Conservation (phyloP, 768 basidiomycete genomes). For the Amanita inopinata region DNA sequence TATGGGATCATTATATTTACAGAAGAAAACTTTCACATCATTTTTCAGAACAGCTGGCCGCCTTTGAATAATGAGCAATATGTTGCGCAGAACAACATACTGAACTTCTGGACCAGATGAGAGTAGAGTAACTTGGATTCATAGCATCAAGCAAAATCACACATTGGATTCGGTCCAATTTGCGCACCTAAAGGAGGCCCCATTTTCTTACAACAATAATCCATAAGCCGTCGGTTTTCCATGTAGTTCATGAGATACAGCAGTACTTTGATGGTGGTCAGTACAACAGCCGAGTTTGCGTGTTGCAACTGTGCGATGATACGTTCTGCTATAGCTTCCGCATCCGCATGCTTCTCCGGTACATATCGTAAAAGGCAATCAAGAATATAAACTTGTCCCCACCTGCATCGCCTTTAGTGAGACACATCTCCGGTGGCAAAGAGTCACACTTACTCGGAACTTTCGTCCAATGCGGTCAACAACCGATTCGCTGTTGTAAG, state of each 20-base stretch:
- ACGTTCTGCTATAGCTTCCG: constrained; percentile 92
- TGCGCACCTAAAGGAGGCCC: constrained; percentile 83
- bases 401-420: constrained; percentile 49
- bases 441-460: constrained; percentile 75
- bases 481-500: constrained; percentile 81
- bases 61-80: constrained; percentile 93
- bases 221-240: constrained; percentile 78
- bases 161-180: constrained; percentile 2
- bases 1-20: constrained; percentile 99
- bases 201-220: constrained; percentile 94
- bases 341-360: constrained; percentile 81
- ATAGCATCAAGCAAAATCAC: constrained; percentile 3
- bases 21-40: constrained; percentile 98
- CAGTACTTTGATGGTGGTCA: constrained; percentile 95
- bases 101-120: constrained; percentile 98
- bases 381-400: constrained; percentile 98
- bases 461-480: constrained; percentile 85
- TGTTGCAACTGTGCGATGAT: constrained; percentile 91
- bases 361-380: constrained; percentile 91
- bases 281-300: constrained; percentile 98
- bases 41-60: constrained; percentile 88
- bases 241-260: constrained; percentile 99
- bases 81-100: constrained; percentile 95
- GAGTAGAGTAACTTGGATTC: constrained; percentile 68
- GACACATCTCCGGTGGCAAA: constrained; percentile 10